Base-by-base conservation (phyloP, 345 rosid species). In the Turnera subulata region DNA sequence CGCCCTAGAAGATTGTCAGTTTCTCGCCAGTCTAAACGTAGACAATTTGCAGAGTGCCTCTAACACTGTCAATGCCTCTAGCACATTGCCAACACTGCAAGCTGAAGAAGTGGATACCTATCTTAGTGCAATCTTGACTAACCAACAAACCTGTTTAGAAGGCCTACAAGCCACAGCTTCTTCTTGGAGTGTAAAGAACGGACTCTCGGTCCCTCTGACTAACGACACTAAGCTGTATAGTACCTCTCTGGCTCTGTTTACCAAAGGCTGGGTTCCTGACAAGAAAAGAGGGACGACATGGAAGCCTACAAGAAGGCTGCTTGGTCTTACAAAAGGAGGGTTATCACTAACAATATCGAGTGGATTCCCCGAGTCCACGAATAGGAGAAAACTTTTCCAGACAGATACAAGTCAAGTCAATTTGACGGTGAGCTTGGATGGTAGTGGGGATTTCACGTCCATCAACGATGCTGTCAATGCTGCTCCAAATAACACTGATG, bases 161-260 rank as follows among this genome's bases (percentile, higher is more conserved):
- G 87, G 98, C 2, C 15, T 89, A 4, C 71, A 71, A 50, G 55
- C 65, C 6, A 68, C 83, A 0, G 73, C 86, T 33, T 74, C 91
- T 0, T 73, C 82, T 2, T 76, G 80, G 89, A 74, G 80, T 21
- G 59, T 80, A 10, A 69, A 56, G 61, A 77, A 78, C 43, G 92
- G 82, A 20, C 50, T 92, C 8, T 56, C 85, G 0, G 61, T 53
- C 45, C 86, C 92, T 54, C 32, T 88, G 1, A 63, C 79, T 0
- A 83, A 77, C 50, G 95, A 92, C 59, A 78, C 89, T 4, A 89
- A 92, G 59, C 89, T 92, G 16, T 82, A 72, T 42, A 84, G 91
- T 35, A 85, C 84, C 29, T 83, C 93, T 11, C 75, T 92, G 2
- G 91, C 98, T 11, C 59, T 92, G 20, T 79, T 89, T 55, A 75